Evolutionary conservation across 164 flowering plant genomes (phyloP).

Genomic region (Nelumbo lutea): DNA sequence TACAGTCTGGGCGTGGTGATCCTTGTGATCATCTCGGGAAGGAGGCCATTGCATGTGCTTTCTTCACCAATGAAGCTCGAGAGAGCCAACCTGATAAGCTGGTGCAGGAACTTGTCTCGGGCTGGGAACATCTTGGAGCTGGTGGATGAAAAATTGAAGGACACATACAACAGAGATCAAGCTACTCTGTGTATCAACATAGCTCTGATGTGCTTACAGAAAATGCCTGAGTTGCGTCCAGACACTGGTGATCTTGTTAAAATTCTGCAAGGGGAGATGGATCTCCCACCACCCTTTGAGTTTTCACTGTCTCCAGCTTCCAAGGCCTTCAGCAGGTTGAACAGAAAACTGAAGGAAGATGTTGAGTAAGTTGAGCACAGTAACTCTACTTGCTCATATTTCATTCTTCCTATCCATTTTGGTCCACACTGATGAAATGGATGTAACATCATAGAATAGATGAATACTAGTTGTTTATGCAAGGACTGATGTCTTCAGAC

Average conservation of each 20-base stretch:
- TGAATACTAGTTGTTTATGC: neutral
- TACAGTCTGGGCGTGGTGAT: constrained; percentile 91
- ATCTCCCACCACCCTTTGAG: constrained; percentile 70
- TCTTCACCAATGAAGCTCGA: constrained; percentile 95
- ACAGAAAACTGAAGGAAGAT: constrained; percentile 42
- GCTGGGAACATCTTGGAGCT: constrained; percentile 72
- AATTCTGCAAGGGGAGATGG: constrained; percentile 85
- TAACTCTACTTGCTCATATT: neutral
- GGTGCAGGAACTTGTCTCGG: constrained; percentile 82
- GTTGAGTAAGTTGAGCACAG: constrained; percentile 26
- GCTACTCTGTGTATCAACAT: constrained; percentile 74
- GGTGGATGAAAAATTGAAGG: constrained; percentile 69
- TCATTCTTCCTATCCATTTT: neutral
- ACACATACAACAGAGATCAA: constrained; percentile 55
- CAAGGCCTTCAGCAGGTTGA: constrained; percentile 48
- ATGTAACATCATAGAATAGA: neutral
- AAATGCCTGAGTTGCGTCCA: constrained; percentile 86
- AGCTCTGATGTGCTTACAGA: constrained; percentile 83
- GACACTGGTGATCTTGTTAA: constrained; percentile 74
- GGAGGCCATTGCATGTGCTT: constrained; percentile 88
- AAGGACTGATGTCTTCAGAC: neutral
- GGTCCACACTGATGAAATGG: neutral
- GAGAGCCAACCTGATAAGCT: constrained; percentile 88
- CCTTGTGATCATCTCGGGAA: constrained; percentile 89
- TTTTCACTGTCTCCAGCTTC: constrained; percentile 90